Evolutionary conservation across 73 alveolate genomes (phyloP), one percentile per base, ranked within the genome.

Genomic region (Stentor coeruleus): DNA sequence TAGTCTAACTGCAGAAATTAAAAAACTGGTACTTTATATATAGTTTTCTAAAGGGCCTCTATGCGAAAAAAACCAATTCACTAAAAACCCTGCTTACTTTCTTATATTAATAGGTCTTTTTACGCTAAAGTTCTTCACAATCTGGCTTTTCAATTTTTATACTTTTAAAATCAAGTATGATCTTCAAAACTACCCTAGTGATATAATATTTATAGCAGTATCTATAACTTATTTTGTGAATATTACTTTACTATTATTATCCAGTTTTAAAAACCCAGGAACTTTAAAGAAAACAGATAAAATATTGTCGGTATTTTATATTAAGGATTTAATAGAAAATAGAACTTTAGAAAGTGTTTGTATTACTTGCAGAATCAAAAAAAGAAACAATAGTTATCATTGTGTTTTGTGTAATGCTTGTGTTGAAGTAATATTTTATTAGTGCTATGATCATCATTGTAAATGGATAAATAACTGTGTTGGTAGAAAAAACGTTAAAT

Each of bases 391-490:
- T 11, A 20, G 6, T 49, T 49, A 49, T 49, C 66, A 49, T 20
- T 49, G 66, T 20, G 66, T 49, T 6, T 11, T 49, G 28, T 49
- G 66, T 20, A 6, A 49, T 11, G 20, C 28, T 11, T 49, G 66
- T 20, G 20, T 49, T 11, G 20, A 49, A 20, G 66, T 49, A 49
- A 6, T 20, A 6, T 6, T 49, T 49, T 11, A 11, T 49, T 20
- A 49, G 66, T 20, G 20, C 20, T 49, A 49, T 40, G 96, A 86
- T 85, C 98, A 94, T 82, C 98, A 94, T 73, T 94, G 97, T 81
- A 85, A 84, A 58, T 94, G 97, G 98, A 83, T 94, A 60, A 94
- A 94, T 86, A 94, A 94, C 88, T 94, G 98, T 49, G 87, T 94
- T 36, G 98, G 96, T n/a, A 85, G 75, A 0, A 41, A 14, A 26